phyloP scores from a whole-genome alignment of 176 grass and related monocot genomes.

The Paspalum vaginatum region DNA sequence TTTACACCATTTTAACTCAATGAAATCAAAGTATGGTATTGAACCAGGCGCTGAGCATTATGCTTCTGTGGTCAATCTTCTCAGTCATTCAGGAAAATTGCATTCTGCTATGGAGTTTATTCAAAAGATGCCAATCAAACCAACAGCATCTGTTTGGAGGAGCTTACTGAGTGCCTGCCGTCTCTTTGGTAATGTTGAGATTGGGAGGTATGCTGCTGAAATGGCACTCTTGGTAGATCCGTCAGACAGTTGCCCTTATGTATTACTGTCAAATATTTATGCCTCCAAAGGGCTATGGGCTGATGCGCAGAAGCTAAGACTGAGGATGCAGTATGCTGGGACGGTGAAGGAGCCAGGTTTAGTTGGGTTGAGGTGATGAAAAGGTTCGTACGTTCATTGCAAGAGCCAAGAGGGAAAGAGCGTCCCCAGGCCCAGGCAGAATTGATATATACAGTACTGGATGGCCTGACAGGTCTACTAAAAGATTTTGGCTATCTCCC shows the following conservation, averaged over 20 bases:
- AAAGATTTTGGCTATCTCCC: slow-evolving; percentile 42
- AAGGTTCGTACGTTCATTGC: slow-evolving; percentile 59
- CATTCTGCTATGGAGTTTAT: slow-evolving; percentile 66
- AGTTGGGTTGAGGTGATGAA: slow-evolving; percentile 71
- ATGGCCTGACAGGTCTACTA: slow-evolving; percentile 45
- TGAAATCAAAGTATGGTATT: slow-evolving; percentile 60
- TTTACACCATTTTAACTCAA: slow-evolving; percentile 60
- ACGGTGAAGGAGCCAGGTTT: slow-evolving; percentile 64
- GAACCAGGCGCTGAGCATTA: slow-evolving; percentile 77
- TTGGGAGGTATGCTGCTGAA: slow-evolving; percentile 69
- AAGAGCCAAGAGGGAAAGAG: slow-evolving; percentile 45
- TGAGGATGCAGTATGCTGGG: slow-evolving; percentile 47
- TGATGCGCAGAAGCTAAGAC: slow-evolving; percentile 70
- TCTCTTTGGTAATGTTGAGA: slow-evolving; percentile 64
- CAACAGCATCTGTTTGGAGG: slow-evolving; percentile 61
- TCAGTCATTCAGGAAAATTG: slow-evolving; percentile 73
- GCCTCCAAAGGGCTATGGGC: slow-evolving; percentile 76
- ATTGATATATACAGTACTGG: slow-evolving; percentile 54
- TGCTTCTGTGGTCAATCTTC: slow-evolving; percentile 73
- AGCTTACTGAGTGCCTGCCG: slow-evolving; percentile 79
- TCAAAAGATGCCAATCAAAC: slow-evolving; percentile 72
- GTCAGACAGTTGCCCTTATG: slow-evolving; percentile 58
- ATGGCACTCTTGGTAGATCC: slow-evolving; percentile 65
- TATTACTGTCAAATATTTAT: slow-evolving; percentile 82
- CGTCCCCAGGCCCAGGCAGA: slow-evolving; percentile 52